Conservation (phyloP, 176 grass and related monocot genomes). For the Pharus latifolius region DNA sequence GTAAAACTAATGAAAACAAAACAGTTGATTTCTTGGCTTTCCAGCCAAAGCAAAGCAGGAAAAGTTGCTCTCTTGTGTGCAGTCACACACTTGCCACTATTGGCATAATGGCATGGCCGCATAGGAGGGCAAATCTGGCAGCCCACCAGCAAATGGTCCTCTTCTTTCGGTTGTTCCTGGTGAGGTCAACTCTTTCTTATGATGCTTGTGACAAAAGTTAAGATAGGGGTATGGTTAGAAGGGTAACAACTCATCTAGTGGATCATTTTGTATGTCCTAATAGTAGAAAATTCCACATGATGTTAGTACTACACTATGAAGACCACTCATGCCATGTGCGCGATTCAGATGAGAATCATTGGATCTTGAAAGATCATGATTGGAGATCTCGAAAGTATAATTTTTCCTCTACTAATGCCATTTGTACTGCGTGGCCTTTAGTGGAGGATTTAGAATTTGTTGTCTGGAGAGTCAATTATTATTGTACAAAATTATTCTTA, state of each 20-base stretch:
- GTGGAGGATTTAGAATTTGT: too few relatives aligned
- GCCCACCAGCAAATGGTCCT: conserved; percentile 7
- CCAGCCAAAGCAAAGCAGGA: not conserved
- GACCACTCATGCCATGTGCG: too few relatives aligned
- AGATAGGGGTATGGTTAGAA: not conserved
- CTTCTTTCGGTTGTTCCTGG: conserved; percentile 8
- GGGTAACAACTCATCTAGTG: not conserved
- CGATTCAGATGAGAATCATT: too few relatives aligned
- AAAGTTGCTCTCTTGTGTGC: not conserved
- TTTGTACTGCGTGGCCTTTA: too few relatives aligned
- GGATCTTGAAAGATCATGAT: too few relatives aligned
- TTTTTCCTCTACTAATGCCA: too few relatives aligned
- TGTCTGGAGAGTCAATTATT: too few relatives aligned
- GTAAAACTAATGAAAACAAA: not conserved
- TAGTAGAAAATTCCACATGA: not conserved
- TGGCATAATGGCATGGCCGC: too few relatives aligned
- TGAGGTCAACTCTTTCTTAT: conserved; percentile 9
- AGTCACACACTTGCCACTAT: conserved; percentile 9
- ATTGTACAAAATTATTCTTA: too few relatives aligned
- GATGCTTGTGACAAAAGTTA: not conserved
- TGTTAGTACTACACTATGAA: not conserved
- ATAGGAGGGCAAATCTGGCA: conserved; percentile 1
- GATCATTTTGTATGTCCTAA: not conserved
- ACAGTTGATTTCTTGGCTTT: conserved; percentile 3
- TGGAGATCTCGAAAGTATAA: too few relatives aligned